Percentiles rank a stretch among this genome's conserved stretches.
phyloP scores from a whole-genome alignment of 1,139 yeast genomes.

The Magnusiomyces paraingens region DNA sequence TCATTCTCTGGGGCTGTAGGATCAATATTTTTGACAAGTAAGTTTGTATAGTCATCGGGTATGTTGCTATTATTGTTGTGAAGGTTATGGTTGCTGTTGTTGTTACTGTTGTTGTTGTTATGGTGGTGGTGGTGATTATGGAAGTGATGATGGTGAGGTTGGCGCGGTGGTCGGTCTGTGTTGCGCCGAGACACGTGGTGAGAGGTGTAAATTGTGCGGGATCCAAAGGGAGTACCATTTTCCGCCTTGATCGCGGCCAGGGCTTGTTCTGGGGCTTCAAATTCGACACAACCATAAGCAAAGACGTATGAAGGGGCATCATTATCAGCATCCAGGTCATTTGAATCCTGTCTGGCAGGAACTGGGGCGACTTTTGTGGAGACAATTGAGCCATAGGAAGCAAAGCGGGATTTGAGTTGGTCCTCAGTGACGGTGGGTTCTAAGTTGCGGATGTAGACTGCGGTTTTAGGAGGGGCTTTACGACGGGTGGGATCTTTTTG shows the following conservation, averaged over 20 bases:
- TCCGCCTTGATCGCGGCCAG: slow-evolving; percentile 79
- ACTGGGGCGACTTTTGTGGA: slow-evolving; percentile 89
- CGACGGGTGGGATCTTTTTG: slow-evolving; percentile 83
- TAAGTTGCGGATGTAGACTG: slow-evolving; percentile 83
- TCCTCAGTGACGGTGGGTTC: slow-evolving; percentile 79
- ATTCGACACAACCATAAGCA: slow-evolving; percentile 93
- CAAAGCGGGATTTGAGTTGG: slow-evolving; percentile 71
- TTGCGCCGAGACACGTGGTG: slow-evolving; percentile 81
- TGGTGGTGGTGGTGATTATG: too few species aligned
- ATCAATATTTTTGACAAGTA: slow-evolving; percentile 77
- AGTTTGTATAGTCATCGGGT: slow-evolving; percentile 55
- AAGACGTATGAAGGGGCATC: slow-evolving; percentile 37
- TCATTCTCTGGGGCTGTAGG: slow-evolving; percentile 20
- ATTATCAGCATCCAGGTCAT: too few species aligned
- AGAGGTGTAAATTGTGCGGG: slow-evolving; percentile 81
- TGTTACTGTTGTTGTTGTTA: too few species aligned
- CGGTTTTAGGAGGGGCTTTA: slow-evolving; percentile 44
- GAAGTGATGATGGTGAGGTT: not conserved
- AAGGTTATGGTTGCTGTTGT: too few species aligned
- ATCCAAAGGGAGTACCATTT: slow-evolving; percentile 82
- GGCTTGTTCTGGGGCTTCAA: slow-evolving; percentile 74
- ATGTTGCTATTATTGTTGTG: too few species aligned
- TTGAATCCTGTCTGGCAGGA: slow-evolving; percentile 33
- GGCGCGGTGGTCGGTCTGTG: slow-evolving; percentile 40
- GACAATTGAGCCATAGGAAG: slow-evolving; percentile 80